Evolutionary conservation across 2,329 filamentous ascomycete species (phyloP).

Genomic region (Ceratocystis eucalypticola): DNA sequence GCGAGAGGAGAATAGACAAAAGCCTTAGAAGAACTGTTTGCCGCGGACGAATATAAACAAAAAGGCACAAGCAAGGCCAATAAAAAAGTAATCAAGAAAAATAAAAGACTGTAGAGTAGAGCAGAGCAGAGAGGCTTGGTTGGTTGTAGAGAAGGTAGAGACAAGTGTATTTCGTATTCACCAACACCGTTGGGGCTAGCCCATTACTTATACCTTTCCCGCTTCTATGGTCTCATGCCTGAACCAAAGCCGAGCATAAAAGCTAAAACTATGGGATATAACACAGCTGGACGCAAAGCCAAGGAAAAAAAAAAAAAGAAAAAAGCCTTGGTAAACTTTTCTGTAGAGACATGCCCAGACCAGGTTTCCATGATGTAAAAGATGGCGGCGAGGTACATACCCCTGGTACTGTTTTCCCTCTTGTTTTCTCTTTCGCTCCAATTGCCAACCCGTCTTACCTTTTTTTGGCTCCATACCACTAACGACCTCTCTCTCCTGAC

Average conservation of each 20-base stretch:
- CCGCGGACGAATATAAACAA: neutral
- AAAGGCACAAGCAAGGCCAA: neutral
- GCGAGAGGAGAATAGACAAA: neutral
- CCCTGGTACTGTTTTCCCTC: neutral
- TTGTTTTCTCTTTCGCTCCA: neutral
- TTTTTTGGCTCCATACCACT: neutral
- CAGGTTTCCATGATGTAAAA: neutral
- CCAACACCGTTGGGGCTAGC: neutral
- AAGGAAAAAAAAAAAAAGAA: neutral
- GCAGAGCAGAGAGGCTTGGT: neutral
- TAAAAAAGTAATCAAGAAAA: neutral
- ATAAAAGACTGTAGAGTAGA: neutral
- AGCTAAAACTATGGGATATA: neutral
- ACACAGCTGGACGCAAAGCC: neutral
- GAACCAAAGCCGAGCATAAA: neutral
- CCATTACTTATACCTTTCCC: neutral
- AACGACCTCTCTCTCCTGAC: neutral
- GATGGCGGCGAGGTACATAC: neutral
- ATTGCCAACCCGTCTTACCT: neutral
- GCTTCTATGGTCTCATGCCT: neutral
- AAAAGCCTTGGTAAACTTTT: constrained; percentile 1
- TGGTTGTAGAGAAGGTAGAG: neutral
- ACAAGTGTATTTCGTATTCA: neutral
- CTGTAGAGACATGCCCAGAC: neutral
- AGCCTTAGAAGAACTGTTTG: neutral